Conservation (phyloP, 1,139 yeast species). For the Debaryomycetaceae sp. region DNA sequence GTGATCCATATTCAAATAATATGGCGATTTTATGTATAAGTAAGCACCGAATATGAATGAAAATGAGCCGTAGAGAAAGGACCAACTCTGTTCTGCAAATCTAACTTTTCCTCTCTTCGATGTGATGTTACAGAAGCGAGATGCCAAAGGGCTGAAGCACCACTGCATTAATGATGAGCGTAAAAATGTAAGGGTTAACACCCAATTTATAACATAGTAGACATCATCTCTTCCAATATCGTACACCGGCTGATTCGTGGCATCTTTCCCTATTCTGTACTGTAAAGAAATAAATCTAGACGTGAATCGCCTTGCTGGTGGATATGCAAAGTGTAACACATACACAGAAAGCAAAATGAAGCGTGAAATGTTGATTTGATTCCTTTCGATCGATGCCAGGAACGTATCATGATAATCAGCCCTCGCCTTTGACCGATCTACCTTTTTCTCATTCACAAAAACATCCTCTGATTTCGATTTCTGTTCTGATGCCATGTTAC, state of each 20-base stretch:
- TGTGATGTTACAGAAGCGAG: constrained; percentile 39
- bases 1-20: constrained; percentile 55
- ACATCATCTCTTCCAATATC: constrained; percentile 58
- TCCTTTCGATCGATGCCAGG: constrained; percentile 33
- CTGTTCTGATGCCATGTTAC: neutral
- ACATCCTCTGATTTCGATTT: neutral
- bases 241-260: constrained; percentile 27
- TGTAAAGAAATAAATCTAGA: constrained; percentile 50
- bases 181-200: constrained; percentile 54
- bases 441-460: neutral
- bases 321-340: constrained; percentile 21
- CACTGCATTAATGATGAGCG: constrained; percentile 60
- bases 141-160: constrained; percentile 57
- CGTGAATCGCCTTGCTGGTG: constrained; percentile 22
- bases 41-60: constrained; percentile 59
- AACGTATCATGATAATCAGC: constrained; percentile 19
- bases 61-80: constrained; percentile 54
- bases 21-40: constrained; percentile 56
- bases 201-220: constrained; percentile 54
- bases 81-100: constrained; percentile 89
- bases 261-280: constrained; percentile 28
- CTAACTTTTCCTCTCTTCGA: constrained; percentile 54
- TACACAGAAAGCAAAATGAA: constrained; percentile 26
- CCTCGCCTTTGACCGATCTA: constrained; percentile 2
- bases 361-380: constrained; percentile 37